These are phyloP conservation scores for Orbilia ellipsospora DNA, from an alignment of 2,329 filamentous ascomycete species.

Conservation along the genomic window DNA sequence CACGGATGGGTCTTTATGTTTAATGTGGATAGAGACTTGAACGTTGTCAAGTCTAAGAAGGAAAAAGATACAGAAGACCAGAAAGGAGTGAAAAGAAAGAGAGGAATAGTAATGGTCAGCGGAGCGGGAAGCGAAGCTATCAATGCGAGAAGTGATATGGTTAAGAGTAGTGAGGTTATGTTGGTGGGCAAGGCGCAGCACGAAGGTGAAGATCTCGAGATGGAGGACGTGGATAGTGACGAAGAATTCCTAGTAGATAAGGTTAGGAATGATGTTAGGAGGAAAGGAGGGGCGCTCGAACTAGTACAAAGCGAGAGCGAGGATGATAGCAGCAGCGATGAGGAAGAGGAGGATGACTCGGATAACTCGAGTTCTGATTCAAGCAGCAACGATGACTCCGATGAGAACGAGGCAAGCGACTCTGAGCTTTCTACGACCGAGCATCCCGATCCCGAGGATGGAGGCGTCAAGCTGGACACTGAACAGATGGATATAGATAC, in stretches of 20 bases:
- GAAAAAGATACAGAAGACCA: conserved; percentile 2
- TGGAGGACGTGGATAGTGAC: conserved; percentile 60
- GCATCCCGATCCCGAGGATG: conserved; percentile 54
- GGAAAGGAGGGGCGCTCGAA: conserved; percentile 26
- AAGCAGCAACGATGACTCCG: conserved; percentile 23
- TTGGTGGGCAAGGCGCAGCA: conserved; percentile 21
- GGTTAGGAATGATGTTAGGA: conserved; percentile 37
- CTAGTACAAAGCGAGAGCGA: conserved; percentile 46
- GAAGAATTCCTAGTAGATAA: conserved; percentile 57
- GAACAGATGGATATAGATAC: conserved; percentile 41
- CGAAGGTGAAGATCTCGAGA: conserved; percentile 32
- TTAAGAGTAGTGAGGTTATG: conserved; percentile 32
- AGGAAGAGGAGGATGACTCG: conserved; percentile 60
- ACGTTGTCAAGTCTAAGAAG: conserved; percentile 25
- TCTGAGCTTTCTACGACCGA: conserved; percentile 52
- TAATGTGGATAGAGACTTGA: conserved; percentile 62
- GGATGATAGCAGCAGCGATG: conserved; percentile 25
- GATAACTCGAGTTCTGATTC: conserved; percentile 10
- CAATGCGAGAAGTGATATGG: conserved; percentile 25
- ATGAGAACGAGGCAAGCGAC: conserved; percentile 28
- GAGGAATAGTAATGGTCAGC: conserved; percentile 36
- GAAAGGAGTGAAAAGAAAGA: conserved; percentile 55
- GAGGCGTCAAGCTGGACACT: conserved; percentile 40
- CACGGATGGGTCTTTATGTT: conserved; percentile 96
- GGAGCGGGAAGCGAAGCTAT: conserved; percentile 39